These are phyloP conservation scores for Auriscalpium microsporum DNA, from an alignment of 768 basidiomycete genomes.

Conservation along the genomic window DNA sequence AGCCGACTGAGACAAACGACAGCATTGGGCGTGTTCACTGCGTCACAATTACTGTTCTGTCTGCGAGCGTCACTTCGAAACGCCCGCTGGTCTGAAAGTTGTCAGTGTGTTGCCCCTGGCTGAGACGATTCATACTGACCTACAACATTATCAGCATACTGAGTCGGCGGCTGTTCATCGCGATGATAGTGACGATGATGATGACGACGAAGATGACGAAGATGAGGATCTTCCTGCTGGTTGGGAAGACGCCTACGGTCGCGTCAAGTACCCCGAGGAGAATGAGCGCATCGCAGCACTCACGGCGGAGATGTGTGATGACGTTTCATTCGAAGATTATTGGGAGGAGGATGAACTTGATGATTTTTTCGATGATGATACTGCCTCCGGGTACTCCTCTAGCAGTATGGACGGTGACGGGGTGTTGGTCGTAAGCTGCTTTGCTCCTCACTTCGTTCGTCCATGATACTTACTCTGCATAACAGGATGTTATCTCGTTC, in stretches of 20 bases:
- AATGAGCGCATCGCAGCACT: neutral
- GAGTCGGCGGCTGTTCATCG: constrained; percentile 24
- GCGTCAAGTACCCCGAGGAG: constrained; percentile 18
- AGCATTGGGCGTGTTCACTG: constrained; percentile 25
- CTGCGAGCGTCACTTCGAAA: constrained; percentile 24
- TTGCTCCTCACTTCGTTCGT: neutral
- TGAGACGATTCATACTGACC: neutral
- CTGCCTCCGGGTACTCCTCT: constrained; percentile 2
- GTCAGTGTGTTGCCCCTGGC: constrained; percentile 8
- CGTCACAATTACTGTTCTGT: constrained; percentile 25
- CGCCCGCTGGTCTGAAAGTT: constrained; percentile 22
- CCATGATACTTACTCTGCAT: neutral
- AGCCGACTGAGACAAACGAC: neutral
- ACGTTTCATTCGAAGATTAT: constrained; percentile 4
- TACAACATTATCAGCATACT: constrained; percentile 18
- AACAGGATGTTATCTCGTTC: neutral
- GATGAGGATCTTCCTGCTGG: constrained; percentile 16
- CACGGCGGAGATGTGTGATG: constrained; percentile 6
- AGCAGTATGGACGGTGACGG: neutral
- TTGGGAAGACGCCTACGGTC: constrained; percentile 26
- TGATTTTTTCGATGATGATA: constrained; percentile 15
- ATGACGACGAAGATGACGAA: constrained; percentile 18
- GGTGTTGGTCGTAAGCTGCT: neutral
- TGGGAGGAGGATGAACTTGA: constrained; percentile 16
- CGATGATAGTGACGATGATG: constrained; percentile 16